A percentile compares a stretch with the other conserved stretches of the same genome.
Conservation (phyloP, 2,329 filamentous ascomycete genomes). For the Aureobasidium subglaciale region DNA sequence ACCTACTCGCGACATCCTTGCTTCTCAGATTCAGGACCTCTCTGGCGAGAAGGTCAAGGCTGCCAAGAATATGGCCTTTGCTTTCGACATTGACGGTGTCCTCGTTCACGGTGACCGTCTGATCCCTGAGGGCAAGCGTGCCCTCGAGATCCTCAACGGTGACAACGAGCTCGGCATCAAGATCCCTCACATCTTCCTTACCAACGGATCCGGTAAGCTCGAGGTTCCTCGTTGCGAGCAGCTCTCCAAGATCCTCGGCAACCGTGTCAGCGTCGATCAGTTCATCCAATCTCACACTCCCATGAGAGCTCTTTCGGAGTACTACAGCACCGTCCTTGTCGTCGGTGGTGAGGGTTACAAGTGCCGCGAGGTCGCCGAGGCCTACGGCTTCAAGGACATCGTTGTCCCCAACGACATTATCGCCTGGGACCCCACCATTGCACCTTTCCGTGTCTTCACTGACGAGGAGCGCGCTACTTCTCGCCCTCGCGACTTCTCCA, state of each 20-base stretch:
- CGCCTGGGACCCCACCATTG: conserved; percentile 61
- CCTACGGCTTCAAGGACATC: conserved; percentile 67
- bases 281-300: conserved; percentile 74
- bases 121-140: conserved; percentile 60
- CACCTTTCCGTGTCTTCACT: conserved; percentile 62
- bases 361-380: conserved; percentile 65
- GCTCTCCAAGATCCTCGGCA: conserved; percentile 58
- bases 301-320: conserved; percentile 68
- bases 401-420: conserved; percentile 68
- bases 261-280: conserved; percentile 61
- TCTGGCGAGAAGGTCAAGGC: conserved; percentile 57
- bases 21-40: conserved; percentile 63
- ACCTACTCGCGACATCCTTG: conserved; percentile 60
- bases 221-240: conserved; percentile 59
- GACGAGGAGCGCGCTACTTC: conserved; percentile 61
- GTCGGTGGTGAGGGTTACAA: conserved; percentile 69
- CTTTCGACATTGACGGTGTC: conserved; percentile 72
- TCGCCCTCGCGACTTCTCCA: conserved; percentile 63
- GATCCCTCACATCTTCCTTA: conserved; percentile 68
- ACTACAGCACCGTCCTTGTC: conserved; percentile 69
- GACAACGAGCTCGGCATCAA: conserved; percentile 73
- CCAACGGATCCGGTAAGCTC: conserved; percentile 67
- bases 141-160: conserved; percentile 64
- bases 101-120: conserved; percentile 65
- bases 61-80: conserved; percentile 75